Conservation (phyloP, 208 protist genomes). For the Naegleria fowleri region DNA sequence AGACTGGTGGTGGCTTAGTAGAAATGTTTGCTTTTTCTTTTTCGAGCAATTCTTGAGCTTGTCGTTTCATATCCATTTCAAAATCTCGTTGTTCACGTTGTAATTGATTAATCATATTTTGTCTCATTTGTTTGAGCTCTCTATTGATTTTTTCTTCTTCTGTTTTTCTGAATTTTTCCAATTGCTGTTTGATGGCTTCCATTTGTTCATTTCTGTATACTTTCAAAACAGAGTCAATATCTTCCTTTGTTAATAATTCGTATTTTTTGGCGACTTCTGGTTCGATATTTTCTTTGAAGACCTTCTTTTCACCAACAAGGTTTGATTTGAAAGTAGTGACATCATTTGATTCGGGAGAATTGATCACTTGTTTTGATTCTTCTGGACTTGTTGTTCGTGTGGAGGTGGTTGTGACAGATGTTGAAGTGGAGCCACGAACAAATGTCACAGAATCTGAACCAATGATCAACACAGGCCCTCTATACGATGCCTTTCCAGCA, state of each 20-base stretch:
- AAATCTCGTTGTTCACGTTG: not conserved
- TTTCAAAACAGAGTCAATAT: not conserved
- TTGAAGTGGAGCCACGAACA: not conserved
- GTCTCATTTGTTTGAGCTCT: not conserved
- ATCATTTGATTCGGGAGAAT: not conserved
- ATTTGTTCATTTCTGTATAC: not conserved
- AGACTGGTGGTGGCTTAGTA: not conserved
- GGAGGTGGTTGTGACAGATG: too few relatives aligned
- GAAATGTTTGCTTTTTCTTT: too few relatives aligned
- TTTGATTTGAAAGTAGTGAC: too few relatives aligned
- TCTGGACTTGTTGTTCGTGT: too few relatives aligned
- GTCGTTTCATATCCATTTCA: not conserved
- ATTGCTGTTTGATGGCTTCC: not conserved
- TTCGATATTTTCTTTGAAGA: too few relatives aligned
- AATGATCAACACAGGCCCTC: not conserved
- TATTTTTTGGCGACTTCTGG: too few relatives aligned
- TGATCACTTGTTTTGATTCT: not conserved
- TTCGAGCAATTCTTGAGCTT: not conserved
- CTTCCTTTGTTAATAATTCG: not conserved
- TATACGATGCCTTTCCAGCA: not conserved
- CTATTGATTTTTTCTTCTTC: not conserved
- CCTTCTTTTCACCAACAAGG: too few relatives aligned
- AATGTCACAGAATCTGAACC: not conserved
- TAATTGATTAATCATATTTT: not conserved
- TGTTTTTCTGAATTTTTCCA: not conserved